phyloP scores from a whole-genome alignment of 805 yeast species.

The Cyberlindnera nakhonratchasimensis region DNA sequence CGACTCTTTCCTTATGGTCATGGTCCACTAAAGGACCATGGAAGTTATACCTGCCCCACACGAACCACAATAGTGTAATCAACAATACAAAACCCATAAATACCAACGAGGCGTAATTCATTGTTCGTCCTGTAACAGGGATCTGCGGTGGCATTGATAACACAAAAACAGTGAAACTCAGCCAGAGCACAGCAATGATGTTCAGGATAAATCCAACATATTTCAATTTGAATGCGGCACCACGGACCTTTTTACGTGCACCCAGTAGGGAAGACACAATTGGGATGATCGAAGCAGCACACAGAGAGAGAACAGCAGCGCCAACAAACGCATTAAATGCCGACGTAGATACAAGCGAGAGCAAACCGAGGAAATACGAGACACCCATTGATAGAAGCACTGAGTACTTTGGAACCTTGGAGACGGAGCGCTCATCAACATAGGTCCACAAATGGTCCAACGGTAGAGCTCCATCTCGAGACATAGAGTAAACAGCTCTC shows the following conservation, averaged over 20 bases:
- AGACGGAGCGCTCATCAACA: slow-evolving; percentile 53
- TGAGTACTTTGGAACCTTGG: slow-evolving; percentile 68
- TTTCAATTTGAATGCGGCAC: slow-evolving; percentile 63
- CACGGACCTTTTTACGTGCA: slow-evolving; percentile 57
- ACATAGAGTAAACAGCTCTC: slow-evolving; percentile 76
- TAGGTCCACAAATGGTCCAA: slow-evolving; percentile 59
- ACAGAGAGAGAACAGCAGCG: slow-evolving; percentile 70
- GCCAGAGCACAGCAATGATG: slow-evolving; percentile 56
- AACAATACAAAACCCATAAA: slow-evolving; percentile 44
- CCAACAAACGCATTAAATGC: slow-evolving; percentile 85
- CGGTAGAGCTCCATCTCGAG: slow-evolving; percentile 81
- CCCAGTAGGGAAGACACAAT: slow-evolving; percentile 58
- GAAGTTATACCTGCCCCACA: slow-evolving; percentile 62
- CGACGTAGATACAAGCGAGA: slow-evolving; percentile 65
- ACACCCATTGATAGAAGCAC: slow-evolving; percentile 60
- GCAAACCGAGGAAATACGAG: slow-evolving; percentile 54
- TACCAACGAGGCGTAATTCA: slow-evolving; percentile 60
- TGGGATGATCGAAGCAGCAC: slow-evolving; percentile 76
- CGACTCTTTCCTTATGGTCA: slow-evolving; percentile 25
- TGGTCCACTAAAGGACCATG: slow-evolving; percentile 52
- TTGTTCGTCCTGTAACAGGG: slow-evolving; percentile 40
- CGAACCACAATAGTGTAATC: slow-evolving; percentile 47
- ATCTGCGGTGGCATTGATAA: slow-evolving; percentile 72
- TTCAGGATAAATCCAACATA: slow-evolving; percentile 64
- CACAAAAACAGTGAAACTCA: slow-evolving; percentile 52